Evolutionary conservation across 2,329 filamentous ascomycete species (phyloP), one percentile per base, ranked within the genome.

Genomic region (Colletotrichum plurivorum): DNA sequence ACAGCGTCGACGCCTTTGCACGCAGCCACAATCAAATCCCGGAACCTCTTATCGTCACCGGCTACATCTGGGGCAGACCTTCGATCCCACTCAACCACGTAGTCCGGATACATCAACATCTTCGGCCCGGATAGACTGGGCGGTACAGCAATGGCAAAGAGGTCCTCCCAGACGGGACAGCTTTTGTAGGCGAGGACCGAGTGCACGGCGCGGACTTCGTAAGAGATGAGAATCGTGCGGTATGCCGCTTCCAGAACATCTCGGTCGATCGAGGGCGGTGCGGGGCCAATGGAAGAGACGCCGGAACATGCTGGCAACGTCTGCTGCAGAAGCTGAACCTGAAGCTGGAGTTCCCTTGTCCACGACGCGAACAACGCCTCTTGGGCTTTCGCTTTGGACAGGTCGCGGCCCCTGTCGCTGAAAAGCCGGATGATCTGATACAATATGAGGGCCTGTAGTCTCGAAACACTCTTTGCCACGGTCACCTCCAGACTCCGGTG

Each of bases 341-440:
- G 56, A 1, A 66, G 48, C 27, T 66, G 48, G 6, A 66, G 41
- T 22, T 66, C 63, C 43, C 56, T 54, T 9, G 49, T 27, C 56
- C 63, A 66, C 7, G 63, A 66, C 3, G 39, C 57, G 18, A 66
- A 55, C 4, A 66, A 22, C 6, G 56, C 56, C 18, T 66, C 63
- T 6, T 66, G 18, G 6, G 36, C 10, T 12, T 39, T 41, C 9
- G 63, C 39, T 20, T 54, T 66, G 22, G 13, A 15, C 10, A 60
- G 16, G 13, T 66, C 39, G 1, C 27, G 16, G 8, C 27, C 27
- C 15, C 15, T 49, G 41, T 55, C 20, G 22, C 63, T 66, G 27
- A 61, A 66, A 9, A 39, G n/a, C 27, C 51, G 48, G 4, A 66
- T 66, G 13, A 66, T 66, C n/a, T 66, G 63, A 27, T 61, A 55